Conservation (phyloP, 495 filamentous ascomycete genomes). For the Pyrenula aspistea region DNA sequence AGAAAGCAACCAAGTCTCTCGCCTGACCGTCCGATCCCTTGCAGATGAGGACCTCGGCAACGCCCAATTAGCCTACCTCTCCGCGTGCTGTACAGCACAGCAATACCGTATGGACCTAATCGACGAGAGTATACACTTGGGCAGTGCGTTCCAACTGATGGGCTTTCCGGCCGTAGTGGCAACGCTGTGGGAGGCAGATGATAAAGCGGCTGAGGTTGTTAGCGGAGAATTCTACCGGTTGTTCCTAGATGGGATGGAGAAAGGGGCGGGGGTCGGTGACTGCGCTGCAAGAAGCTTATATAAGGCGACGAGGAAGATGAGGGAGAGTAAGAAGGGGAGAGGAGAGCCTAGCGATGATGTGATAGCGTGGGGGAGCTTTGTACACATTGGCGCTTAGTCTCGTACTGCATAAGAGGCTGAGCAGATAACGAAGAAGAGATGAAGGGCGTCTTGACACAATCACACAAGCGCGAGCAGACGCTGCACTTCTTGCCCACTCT, state of each 20-base stretch:
- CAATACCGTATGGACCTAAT: not conserved
- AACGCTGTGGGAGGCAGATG: conserved; percentile 1
- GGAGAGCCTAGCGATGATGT: not conserved
- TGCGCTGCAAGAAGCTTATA: not conserved
- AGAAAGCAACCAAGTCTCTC: not conserved
- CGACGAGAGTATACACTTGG: not conserved
- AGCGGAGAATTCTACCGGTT: not conserved
- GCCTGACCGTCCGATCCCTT: not conserved
- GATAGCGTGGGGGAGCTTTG: not conserved
- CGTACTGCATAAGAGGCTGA: no score
- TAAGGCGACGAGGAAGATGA: not conserved
- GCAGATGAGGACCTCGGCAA: not conserved
- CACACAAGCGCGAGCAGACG: not conserved
- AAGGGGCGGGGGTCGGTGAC: not conserved
- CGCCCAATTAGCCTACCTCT: conserved; percentile 1
- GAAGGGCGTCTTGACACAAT: not conserved
- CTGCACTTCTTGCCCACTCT: not conserved
- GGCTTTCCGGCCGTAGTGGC: not conserved
- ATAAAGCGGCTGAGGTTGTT: not conserved
- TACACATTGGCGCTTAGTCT: not conserved
- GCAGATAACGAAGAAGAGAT: no score
- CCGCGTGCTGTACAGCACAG: not conserved
- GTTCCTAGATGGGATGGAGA: not conserved
- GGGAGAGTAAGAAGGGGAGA: not conserved
- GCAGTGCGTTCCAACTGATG: not conserved